These are phyloP conservation scores for Penicillium subrubescens DNA, from an alignment of 495 filamentous ascomycete genomes.

Conservation along the genomic window DNA sequence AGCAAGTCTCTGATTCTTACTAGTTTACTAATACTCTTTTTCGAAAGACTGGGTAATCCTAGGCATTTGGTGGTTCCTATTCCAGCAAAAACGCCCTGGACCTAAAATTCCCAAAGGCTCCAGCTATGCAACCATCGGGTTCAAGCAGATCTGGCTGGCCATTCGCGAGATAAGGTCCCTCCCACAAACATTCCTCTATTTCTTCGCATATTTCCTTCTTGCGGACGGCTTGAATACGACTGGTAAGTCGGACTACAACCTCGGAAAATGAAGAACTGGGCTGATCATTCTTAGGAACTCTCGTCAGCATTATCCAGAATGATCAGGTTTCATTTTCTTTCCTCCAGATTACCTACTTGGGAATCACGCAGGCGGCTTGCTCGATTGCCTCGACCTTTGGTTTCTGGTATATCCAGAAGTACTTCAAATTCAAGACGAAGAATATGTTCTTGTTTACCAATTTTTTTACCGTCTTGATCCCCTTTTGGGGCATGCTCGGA, in stretches of 20 bases:
- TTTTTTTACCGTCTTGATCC: slow-evolving; percentile 51
- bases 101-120: slow-evolving; percentile 49
- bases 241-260: slow-evolving; percentile 23
- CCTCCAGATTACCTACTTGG: slow-evolving; percentile 52
- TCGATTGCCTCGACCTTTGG: slow-evolving; percentile 50
- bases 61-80: slow-evolving; percentile 55
- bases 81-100: slow-evolving; percentile 51
- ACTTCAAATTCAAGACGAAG: slow-evolving; percentile 51
- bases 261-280: not conserved
- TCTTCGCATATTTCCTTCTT: slow-evolving; percentile 50
- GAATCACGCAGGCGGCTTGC: slow-evolving; percentile 46
- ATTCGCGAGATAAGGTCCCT: slow-evolving; percentile 43
- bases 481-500: slow-evolving; percentile 55
- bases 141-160: slow-evolving; percentile 51
- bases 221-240: slow-evolving; percentile 55
- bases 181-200: slow-evolving; percentile 50
- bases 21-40: not conserved
- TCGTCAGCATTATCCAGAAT: slow-evolving; percentile 52
- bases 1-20: no score
- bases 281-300: slow-evolving; percentile 33
- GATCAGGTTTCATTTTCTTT: slow-evolving; percentile 50
- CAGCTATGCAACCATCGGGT: slow-evolving; percentile 47
- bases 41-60: slow-evolving; percentile 47
- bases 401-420: slow-evolving; percentile 55
- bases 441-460: slow-evolving; percentile 54